Evolutionary conservation across 2,329 filamentous ascomycete genomes (phyloP), one percentile per base, ranked within the genome.

Genomic region (Myriosclerotinia scirpicola): DNA sequence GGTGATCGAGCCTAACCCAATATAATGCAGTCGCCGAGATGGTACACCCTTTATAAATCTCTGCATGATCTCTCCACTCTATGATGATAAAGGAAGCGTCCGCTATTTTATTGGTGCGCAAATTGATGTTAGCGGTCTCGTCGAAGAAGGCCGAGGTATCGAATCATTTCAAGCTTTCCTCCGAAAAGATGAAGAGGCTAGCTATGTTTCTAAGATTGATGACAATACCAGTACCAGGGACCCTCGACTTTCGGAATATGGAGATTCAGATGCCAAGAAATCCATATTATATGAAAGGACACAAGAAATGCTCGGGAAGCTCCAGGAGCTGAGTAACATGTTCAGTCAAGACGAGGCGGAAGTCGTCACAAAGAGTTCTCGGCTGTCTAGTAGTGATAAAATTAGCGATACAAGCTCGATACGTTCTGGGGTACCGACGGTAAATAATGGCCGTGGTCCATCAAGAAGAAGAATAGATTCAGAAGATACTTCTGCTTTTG

Each of bases 41-140:
- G 86, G 87, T 6, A 87, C 84, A 2, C 85, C 86, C 0, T 89
- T 89, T 71, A 84, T 88, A 78, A 89, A 89, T 65, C 79, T 89
- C 7, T 79, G 89, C 26, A 87, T 88, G 84, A 83, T 82, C 55
- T 84, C 86, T 11, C 87, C 86, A 3, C 78, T 89, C 1, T 82
- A 84, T 72, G 86, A 89, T 71, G 86, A 83, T 64, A 81, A 83
- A 61, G 86, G 87, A 8, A 81, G 79, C 2, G 79, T 87, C 2
- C 81, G 86, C 55, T 89, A 89, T 75, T 86, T 83, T 73, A 86
- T 89, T 67, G 87, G 87, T 14, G 86, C 86, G 0, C 86, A 89
- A 75, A 82, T 88, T 53, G 86, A 89, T 70, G 75, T 88, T 26
- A 86, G 83, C 22, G 84, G 85, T 2, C 79, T 89, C 1, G 81